Base-by-base conservation (phyloP, 768 basidiomycete genomes). In the Tulasnella sp. region DNA sequence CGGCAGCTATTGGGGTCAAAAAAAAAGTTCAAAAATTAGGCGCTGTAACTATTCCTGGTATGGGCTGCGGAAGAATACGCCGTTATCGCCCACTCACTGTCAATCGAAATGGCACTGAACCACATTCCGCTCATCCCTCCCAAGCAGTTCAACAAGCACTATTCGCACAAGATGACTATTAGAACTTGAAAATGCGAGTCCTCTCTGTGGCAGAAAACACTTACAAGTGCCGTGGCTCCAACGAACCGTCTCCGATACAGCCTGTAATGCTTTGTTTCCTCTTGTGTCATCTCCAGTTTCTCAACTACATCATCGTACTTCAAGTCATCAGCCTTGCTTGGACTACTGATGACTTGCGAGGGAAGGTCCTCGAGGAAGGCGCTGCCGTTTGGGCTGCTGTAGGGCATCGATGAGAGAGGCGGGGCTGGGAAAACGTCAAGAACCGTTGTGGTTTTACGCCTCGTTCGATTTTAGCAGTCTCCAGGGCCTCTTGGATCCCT, bases 81-180 rank as follows among this genome's bases (percentile, higher is more conserved):
- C 61, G 79, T 35, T 39, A 69, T 16, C 46, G 32, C 23, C 4
- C 18, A 79, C 86, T 61, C 70, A 93, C 93, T 86, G 81, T 90
- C 83, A 67, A 89, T 90, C 0, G 93, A 86, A 76, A 96, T 94
- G 3, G 94, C 92, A 3, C 93, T 93, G 81, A 95, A 95, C 93
- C 93, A 95, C 5, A 91, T 87, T 88, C 90, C 90, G 9, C 87
- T 84, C 90, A 92, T 89, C 7, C 88, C 92, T 2, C 87, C 85
- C 16, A 90, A 87, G 55, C 91, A 82, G 75, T 90, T 91, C 44
- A 94, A 84, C 40, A 91, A 40, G 13, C 55, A 75, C 78, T 75
- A 26, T 5, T 26, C 91, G 77, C 61, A 32, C 76, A 57, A 77
- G 51, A 67, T 5, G 57, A 26, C 26, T 7, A 32, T 26, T 13